These are phyloP conservation scores for Gossypium turneri DNA, from an alignment of 345 rosid species.

Conservation along the genomic window DNA sequence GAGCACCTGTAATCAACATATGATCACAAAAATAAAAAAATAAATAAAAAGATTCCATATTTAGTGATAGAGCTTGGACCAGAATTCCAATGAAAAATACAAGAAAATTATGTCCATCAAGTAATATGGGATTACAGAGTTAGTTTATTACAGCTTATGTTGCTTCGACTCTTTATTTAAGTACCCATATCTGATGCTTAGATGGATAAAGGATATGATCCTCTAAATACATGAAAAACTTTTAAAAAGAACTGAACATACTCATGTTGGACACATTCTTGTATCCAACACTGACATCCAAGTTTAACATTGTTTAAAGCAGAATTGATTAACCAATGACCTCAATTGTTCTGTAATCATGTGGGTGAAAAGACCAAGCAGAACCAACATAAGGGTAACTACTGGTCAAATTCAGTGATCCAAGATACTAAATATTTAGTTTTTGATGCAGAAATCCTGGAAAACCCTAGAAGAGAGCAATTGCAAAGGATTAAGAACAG, in stretches of 20 bases:
- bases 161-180: not conserved
- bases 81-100: not conserved
- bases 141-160: not conserved
- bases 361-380: not conserved
- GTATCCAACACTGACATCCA: not conserved
- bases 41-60: not conserved
- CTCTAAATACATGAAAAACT: not conserved
- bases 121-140: not conserved
- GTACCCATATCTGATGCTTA: not conserved
- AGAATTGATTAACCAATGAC: not conserved
- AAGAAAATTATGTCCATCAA: not conserved
- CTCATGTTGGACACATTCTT: not conserved
- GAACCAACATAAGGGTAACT: not conserved
- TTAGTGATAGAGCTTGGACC: not conserved
- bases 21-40: not conserved
- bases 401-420: not conserved
- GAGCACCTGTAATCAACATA: conserved; percentile 51
- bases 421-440: not conserved
- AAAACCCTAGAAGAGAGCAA: not conserved
- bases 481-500: not conserved
- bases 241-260: not conserved
- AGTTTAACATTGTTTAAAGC: not conserved
- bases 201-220: not conserved
- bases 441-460: not conserved
- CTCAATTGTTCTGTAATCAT: not conserved